Conservation (phyloP, 2,329 filamentous ascomycete genomes). For the Arthrocladium fulminans region DNA sequence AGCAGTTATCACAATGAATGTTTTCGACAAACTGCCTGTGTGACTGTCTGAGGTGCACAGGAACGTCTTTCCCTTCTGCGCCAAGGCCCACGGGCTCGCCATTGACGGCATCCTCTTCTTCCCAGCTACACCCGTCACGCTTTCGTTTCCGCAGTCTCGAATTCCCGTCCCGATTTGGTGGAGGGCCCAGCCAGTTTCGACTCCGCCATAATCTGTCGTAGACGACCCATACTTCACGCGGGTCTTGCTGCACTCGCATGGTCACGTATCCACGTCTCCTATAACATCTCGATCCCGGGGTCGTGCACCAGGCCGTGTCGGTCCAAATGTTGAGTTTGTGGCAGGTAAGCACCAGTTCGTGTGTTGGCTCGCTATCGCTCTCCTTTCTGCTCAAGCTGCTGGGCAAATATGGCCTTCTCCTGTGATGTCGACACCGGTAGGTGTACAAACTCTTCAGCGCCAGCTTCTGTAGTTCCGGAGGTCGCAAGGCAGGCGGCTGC, state of each 20-base stretch:
- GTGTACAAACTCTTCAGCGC: constrained; percentile 53
- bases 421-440: constrained; percentile 54
- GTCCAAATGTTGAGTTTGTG: constrained; percentile 53
- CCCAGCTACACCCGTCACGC: constrained; percentile 47
- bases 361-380: constrained; percentile 52
- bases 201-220: constrained; percentile 53
- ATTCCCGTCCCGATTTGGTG: constrained; percentile 21
- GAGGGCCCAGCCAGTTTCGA: constrained; percentile 48
- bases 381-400: constrained; percentile 47
- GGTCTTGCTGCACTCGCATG: constrained; percentile 46
- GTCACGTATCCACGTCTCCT: constrained; percentile 49
- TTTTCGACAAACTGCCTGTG: constrained; percentile 46
- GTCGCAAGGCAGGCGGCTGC: constrained; percentile 23
- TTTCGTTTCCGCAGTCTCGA: constrained; percentile 20
- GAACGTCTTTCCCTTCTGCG: constrained; percentile 44
- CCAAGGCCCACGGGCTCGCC: constrained; percentile 47
- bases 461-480: constrained; percentile 33
- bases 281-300: constrained; percentile 48
- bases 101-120: constrained; percentile 45
- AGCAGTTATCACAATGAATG: constrained; percentile 47
- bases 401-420: constrained; percentile 50
- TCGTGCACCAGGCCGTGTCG: constrained; percentile 54
- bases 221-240: constrained; percentile 53
- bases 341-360: constrained; percentile 51
- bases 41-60: constrained; percentile 46